phyloP scores from a whole-genome alignment of 2,329 filamentous ascomycete species.

The Dothidotthia symphoricarpi region DNA sequence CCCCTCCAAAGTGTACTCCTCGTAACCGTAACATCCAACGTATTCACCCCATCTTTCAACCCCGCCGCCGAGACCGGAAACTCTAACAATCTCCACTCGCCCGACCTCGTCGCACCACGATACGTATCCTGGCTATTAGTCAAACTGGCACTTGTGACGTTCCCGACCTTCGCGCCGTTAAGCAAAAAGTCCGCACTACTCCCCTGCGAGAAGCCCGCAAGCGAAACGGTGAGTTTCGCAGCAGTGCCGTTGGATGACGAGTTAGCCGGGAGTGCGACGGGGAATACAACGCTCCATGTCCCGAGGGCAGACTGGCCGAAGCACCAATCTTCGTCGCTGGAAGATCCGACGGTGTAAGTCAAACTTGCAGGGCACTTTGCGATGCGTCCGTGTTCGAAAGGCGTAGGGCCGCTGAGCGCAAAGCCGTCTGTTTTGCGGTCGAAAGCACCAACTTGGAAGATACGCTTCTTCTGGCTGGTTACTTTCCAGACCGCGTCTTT shows the following conservation, averaged over 20 bases:
- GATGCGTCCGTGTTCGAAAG: conserved; percentile 49
- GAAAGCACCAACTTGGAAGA: conserved; percentile 53
- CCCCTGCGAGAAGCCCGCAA: conserved; percentile 49
- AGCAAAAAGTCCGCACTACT: conserved; percentile 44
- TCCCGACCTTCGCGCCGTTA: conserved; percentile 44
- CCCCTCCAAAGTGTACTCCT: conserved; percentile 42
- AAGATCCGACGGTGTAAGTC: conserved; percentile 45
- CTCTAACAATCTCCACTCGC: conserved; percentile 51
- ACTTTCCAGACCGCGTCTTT: conserved; percentile 46
- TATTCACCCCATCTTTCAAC: conserved; percentile 39
- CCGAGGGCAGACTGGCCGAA: conserved; percentile 47
- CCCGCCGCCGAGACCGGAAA: conserved; percentile 33
- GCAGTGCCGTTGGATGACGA: conserved; percentile 6
- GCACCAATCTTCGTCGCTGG: conserved; percentile 47
- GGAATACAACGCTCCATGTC: conserved; percentile 39
- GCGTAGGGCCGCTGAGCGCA: conserved; percentile 42
- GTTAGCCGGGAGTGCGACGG: conserved; percentile 11
- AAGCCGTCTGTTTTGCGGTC: conserved; percentile 51
- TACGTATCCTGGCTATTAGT: conserved; percentile 50
- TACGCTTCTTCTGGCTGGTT: conserved; percentile 36
- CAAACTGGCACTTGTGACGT: conserved; percentile 41
- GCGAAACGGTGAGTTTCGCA: conserved; percentile 45
- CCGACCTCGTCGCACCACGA: conserved; percentile 48
- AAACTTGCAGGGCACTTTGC: conserved; percentile 48
- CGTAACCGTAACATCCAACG: conserved; percentile 40